Conservation (phyloP, 2,329 filamentous ascomycete genomes). For the Colletotrichum caudatum region DNA sequence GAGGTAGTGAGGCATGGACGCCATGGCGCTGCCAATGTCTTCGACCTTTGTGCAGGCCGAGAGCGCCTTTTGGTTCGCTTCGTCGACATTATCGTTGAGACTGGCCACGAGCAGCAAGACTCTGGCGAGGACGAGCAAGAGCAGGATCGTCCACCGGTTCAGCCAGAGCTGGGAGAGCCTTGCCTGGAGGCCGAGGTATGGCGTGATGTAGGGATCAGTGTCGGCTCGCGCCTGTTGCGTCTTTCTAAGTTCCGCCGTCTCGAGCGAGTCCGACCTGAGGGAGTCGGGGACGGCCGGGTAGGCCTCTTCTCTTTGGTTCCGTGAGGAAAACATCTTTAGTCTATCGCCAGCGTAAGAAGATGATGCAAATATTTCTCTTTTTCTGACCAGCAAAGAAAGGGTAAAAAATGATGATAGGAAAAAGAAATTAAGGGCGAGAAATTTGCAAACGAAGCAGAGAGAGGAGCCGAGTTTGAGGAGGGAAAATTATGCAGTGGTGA, state of each 20-base stretch:
- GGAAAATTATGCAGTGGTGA: constrained; percentile 19
- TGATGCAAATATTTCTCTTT: constrained; percentile 23
- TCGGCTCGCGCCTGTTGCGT: constrained; percentile 55
- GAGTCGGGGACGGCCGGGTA: constrained; percentile 55
- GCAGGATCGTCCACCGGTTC: constrained; percentile 94
- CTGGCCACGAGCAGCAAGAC: constrained; percentile 80
- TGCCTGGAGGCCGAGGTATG: constrained; percentile 90
- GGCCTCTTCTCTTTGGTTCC: constrained; percentile 49
- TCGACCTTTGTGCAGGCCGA: constrained; percentile 93
- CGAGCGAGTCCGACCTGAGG: constrained; percentile 53
- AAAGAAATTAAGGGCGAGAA: neutral
- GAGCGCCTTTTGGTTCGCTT: constrained; percentile 84
- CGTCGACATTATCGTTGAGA: constrained; percentile 79
- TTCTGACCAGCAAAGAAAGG: constrained; percentile 23
- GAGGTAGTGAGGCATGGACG: constrained; percentile 97
- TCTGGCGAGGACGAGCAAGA: constrained; percentile 86
- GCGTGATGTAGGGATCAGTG: constrained; percentile 80
- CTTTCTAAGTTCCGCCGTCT: constrained; percentile 50
- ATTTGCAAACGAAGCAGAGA: constrained; percentile 1
- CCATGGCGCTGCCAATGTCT: constrained; percentile 93
- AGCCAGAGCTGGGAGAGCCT: constrained; percentile 97
- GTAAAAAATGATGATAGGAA: neutral
- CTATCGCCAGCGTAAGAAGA: constrained; percentile 45
- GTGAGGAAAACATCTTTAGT: constrained; percentile 54
- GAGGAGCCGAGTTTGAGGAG: constrained; percentile 4